Conservation (phyloP, 495 filamentous ascomycete genomes). For the Filosporella fistucella region DNA sequence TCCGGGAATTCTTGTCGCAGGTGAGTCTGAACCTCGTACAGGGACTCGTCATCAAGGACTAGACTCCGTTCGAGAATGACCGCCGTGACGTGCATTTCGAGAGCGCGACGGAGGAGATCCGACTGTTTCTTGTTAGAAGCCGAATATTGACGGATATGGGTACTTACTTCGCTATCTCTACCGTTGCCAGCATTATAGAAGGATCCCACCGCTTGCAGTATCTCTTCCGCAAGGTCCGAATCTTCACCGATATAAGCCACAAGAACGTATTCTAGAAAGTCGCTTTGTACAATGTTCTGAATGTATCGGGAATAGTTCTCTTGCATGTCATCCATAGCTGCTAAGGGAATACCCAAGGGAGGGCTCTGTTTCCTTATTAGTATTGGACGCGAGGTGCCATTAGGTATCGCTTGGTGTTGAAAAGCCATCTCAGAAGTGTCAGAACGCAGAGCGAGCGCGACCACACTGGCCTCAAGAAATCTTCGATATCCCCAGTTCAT, state of each 20-base stretch:
- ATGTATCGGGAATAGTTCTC: constrained; percentile 16
- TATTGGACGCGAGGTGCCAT: constrained; percentile 5
- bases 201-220: constrained; percentile 10
- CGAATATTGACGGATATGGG: not conserved
- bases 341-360: constrained; percentile 19
- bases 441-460: constrained; percentile 12
- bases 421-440: constrained; percentile 8
- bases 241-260: constrained; percentile 17
- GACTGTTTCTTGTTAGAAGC: constrained; percentile 6
- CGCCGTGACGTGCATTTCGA: constrained; percentile 23
- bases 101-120: constrained; percentile 16
- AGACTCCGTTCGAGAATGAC: constrained; percentile 23
- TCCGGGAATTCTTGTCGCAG: constrained; percentile 14
- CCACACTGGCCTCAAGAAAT: constrained; percentile 14
- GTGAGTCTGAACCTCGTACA: constrained; percentile 11
- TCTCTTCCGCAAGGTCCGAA: constrained; percentile 10
- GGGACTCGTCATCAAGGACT: constrained; percentile 17
- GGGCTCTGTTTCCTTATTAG: constrained; percentile 16
- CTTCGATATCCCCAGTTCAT: constrained; percentile 20
- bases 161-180: constrained; percentile 14
- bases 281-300: constrained; percentile 16
- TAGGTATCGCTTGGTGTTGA: constrained; percentile 9
- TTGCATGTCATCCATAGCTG: constrained; percentile 21
- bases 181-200: constrained; percentile 11
- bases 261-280: constrained; percentile 13